Evolutionary conservation across 805 yeast genomes (phyloP), one percentile per base, ranked within the genome.

Genomic region (Novakomyces olei): DNA sequence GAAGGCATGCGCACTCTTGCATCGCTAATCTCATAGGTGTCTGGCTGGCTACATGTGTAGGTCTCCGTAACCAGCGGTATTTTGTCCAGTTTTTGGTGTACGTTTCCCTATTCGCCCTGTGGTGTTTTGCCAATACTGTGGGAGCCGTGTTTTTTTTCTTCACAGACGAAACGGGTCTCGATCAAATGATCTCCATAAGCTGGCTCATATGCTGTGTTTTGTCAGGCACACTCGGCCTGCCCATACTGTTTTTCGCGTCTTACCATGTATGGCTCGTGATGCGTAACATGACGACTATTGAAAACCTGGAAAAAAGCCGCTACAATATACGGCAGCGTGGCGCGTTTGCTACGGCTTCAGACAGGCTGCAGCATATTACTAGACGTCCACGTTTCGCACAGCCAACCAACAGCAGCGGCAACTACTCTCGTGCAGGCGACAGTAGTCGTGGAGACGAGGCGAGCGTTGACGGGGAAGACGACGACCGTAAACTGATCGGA

Each of bases 11-110:
- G n/a, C n/a, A n/a, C n/a, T n/a, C n/a, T n/a, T n/a, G n/a, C n/a
- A n/a, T n/a, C n/a, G n/a, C n/a, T n/a, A n/a, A n/a, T n/a, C n/a
- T n/a, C n/a, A n/a, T n/a, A n/a, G n/a, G n/a, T n/a, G n/a, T n/a
- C 0, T 81, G 94, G 94, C 79, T 92, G 0, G 65, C 68, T 50
- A 83, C 77, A 46, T 83, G 94, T 47, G 85, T 81, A 14, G 95
- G 95, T 0, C 69, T 67, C 46, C 49, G 51, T 0, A 81, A 83
- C 46, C 58, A 67, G 49, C 79, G 91, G 0, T 83, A 78, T 47
- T 83, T 83, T 47, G 44, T 76, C 39, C 56, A 94, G 35, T 81
- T 81, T 46, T 45, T 83, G 23, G 43, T 61, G 7, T 73, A 81
- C 75, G 72, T 78, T 10, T 10, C 25, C 9, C 25, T 22, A 3